phyloP scores from a whole-genome alignment of 345 rosid genomes.

The Punica granatum region DNA sequence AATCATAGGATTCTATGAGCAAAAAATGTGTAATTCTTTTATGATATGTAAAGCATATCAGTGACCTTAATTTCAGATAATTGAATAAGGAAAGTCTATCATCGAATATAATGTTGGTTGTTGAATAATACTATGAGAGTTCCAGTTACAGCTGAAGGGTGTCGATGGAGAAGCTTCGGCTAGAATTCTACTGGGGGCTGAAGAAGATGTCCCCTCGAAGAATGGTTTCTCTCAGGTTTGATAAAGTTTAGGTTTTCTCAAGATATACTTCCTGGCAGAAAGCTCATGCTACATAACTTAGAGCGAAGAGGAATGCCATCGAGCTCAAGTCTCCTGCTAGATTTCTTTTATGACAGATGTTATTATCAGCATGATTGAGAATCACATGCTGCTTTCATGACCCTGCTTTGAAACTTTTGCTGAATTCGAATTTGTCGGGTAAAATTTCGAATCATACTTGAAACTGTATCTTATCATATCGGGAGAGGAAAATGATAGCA shows the following conservation, averaged over 20 bases:
- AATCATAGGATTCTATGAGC: neutral
- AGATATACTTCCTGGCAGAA: neutral
- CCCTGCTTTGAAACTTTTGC: neutral
- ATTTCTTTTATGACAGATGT: neutral
- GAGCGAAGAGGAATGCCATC: neutral
- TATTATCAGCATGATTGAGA: neutral
- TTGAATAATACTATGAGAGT: neutral
- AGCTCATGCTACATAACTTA: no score
- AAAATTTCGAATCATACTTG: neutral
- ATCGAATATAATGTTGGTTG: neutral
- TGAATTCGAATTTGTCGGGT: conserved; percentile 4
- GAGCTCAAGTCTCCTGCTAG: neutral
- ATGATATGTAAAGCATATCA: neutral
- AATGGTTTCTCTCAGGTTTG: neutral
- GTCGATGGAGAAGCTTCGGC: neutral
- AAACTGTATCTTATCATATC: neutral
- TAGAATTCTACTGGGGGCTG: no score
- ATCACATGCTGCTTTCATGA: neutral
- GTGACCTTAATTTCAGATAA: neutral
- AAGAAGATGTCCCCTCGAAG: neutral
- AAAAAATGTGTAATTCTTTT: neutral
- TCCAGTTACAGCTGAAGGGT: neutral
- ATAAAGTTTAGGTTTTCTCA: neutral
- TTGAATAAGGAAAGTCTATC: neutral
- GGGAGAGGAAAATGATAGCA: neutral